phyloP scores from a whole-genome alignment of 768 basidiomycete genomes.

The Piloderma croceum region DNA sequence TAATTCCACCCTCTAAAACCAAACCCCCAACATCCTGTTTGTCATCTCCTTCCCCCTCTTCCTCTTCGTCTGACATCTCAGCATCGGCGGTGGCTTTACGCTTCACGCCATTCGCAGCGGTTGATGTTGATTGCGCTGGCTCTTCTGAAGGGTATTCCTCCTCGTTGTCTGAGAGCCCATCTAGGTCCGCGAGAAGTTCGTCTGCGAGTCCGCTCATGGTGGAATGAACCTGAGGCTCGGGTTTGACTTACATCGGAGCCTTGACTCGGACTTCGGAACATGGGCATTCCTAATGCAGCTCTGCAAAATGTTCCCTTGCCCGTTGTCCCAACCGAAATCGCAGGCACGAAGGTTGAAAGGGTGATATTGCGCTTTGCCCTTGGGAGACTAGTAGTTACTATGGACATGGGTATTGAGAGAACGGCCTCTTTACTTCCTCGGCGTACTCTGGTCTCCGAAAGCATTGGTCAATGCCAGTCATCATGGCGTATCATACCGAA shows the following conservation, averaged over 20 bases:
- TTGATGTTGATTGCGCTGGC: slow-evolving; percentile 22
- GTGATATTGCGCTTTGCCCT: no score
- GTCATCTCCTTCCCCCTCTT: slow-evolving; percentile 37
- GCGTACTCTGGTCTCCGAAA: slow-evolving; percentile 45
- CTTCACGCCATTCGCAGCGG: slow-evolving; percentile 41
- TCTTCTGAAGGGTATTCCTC: slow-evolving; percentile 46
- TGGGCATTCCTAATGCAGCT: no score
- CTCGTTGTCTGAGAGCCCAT: slow-evolving; percentile 71
- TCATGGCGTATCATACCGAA: slow-evolving; percentile 60
- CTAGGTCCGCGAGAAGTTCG: slow-evolving; percentile 89
- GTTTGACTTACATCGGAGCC: no score
- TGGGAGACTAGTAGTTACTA: no score
- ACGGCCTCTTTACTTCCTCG: slow-evolving; percentile 50
- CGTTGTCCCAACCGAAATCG: no score
- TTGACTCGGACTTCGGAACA: no score
- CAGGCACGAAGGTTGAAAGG: no score
- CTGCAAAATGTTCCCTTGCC: no score
- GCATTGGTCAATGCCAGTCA: slow-evolving; percentile 54
- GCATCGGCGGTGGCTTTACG: slow-evolving; percentile 61
- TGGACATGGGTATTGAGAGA: no score
- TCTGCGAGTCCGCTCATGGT: slow-evolving; percentile 81
- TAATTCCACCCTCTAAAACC: slow-evolving; percentile 80
- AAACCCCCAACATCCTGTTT: slow-evolving; percentile 40
- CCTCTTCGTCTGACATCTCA: slow-evolving; percentile 53
- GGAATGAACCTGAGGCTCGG: no score